phyloP scores from a whole-genome alignment of 305 asterid genomes.

The Fraxinus floribunda region DNA sequence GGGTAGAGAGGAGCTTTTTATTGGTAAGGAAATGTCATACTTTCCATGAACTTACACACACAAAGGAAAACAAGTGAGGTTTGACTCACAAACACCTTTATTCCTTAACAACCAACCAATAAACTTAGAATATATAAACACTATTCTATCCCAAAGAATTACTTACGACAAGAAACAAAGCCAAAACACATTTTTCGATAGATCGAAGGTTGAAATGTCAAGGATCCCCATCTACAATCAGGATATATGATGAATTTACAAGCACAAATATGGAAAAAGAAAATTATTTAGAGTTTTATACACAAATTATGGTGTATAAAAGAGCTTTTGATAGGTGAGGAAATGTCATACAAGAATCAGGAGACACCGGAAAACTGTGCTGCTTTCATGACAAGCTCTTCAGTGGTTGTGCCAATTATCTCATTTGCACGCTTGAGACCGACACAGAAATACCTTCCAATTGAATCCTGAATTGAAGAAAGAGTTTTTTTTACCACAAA shows the following conservation, averaged over 20 bases:
- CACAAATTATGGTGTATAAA: neutral
- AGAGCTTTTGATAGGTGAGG: neutral
- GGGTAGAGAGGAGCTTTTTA: no score
- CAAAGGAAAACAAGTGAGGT: neutral
- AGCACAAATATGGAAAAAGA: neutral
- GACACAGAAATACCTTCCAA: slow-evolving; percentile 84
- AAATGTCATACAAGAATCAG: slow-evolving; percentile 26
- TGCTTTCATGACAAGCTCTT: slow-evolving; percentile 91
- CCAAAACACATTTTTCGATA: neutral
- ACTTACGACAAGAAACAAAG: neutral
- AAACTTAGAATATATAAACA: neutral
- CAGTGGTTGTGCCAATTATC: slow-evolving; percentile 94
- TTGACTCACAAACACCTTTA: no score
- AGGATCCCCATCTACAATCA: neutral
- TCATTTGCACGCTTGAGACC: slow-evolving; percentile 96
- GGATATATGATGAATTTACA: neutral
- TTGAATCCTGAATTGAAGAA: slow-evolving; percentile 54
- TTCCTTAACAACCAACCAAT: neutral
- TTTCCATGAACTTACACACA: neutral
- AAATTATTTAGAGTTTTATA: neutral
- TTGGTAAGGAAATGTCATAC: neutral
- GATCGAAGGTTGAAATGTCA: neutral
- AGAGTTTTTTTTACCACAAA: neutral
- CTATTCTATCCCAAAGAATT: neutral
- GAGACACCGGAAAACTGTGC: slow-evolving; percentile 48